phyloP scores from a whole-genome alignment of 345 rosid genomes.

The Excoecaria cochinchinensis region DNA sequence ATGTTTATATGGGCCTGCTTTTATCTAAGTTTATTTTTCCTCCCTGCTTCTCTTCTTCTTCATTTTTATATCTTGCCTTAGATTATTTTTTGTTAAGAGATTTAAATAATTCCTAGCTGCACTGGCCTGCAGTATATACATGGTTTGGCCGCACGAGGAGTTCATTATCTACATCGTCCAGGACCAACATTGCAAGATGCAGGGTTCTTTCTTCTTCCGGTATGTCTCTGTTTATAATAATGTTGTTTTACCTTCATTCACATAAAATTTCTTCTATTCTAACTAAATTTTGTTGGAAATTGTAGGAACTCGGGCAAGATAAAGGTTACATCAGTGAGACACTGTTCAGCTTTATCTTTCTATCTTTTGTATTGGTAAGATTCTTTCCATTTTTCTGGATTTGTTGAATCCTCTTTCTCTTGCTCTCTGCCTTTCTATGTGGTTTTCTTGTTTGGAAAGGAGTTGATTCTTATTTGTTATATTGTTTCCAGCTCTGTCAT shows the following conservation, averaged over 20 bases:
- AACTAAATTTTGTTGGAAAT: conserved; percentile 17
- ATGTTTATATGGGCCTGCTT: not conserved
- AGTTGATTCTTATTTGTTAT: conserved; percentile 2
- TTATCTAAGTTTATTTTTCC: not conserved
- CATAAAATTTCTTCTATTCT: conserved; percentile 6
- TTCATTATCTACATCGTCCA: conserved; percentile 86
- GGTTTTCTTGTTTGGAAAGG: conserved; percentile 1
- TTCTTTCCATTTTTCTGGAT: conserved; percentile 16
- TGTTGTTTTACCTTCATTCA: not conserved
- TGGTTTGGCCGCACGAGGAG: conserved; percentile 93
- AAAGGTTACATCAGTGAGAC: conserved; percentile 91
- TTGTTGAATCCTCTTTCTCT: not conserved
- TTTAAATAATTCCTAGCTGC: not conserved
- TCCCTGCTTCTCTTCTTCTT: not conserved
- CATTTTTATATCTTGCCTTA: not conserved
- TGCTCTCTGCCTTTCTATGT: not conserved
- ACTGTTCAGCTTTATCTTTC: conserved; percentile 60
- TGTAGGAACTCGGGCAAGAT: conserved; percentile 91
- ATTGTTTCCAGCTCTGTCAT: not conserved
- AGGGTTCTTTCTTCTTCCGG: conserved; percentile 90
- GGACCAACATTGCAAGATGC: conserved; percentile 86
- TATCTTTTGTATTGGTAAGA: conserved; percentile 75
- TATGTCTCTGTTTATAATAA: conserved; percentile 30
- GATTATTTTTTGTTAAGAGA: not conserved
- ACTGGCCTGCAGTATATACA: conserved; percentile 69